Conservation (phyloP, 345 rosid genomes). For the Syzygium jambos region DNA sequence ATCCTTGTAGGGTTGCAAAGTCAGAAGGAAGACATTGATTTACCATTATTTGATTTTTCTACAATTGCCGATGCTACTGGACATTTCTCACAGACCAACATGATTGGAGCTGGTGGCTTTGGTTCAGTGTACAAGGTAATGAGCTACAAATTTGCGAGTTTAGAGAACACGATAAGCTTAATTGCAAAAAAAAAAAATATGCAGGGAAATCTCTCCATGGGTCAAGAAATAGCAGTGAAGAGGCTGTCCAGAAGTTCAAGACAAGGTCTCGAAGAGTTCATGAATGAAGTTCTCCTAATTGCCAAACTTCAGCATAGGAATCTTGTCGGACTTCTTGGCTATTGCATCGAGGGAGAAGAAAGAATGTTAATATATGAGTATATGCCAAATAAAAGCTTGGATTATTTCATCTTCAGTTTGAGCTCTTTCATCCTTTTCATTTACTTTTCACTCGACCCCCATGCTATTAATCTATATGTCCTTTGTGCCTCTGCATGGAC, state of each 20-base stretch:
- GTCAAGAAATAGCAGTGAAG: neutral
- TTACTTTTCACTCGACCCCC: neutral
- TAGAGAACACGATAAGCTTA: neutral
- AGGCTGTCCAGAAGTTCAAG: conserved; percentile 12
- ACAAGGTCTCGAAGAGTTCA: neutral
- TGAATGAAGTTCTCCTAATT: neutral
- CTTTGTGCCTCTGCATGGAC: neutral
- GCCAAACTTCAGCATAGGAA: neutral
- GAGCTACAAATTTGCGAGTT: neutral
- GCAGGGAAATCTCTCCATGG: neutral
- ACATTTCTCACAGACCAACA: neutral
- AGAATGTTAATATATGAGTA: neutral
- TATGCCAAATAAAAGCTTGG: neutral
- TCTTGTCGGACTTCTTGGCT: neutral
- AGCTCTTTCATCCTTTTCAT: neutral
- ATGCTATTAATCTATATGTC: neutral
- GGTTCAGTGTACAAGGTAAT: conserved; percentile 7
- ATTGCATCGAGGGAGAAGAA: neutral
- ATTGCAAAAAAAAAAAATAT: neutral
- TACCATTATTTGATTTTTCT: neutral
- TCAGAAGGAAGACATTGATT: neutral
- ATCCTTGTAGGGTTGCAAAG: neutral
- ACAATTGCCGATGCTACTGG: neutral
- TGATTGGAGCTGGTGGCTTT: neutral
- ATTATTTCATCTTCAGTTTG: neutral